Evolutionary conservation across 345 rosid species (phyloP).

Genomic region (Hypericum androsaemum): DNA sequence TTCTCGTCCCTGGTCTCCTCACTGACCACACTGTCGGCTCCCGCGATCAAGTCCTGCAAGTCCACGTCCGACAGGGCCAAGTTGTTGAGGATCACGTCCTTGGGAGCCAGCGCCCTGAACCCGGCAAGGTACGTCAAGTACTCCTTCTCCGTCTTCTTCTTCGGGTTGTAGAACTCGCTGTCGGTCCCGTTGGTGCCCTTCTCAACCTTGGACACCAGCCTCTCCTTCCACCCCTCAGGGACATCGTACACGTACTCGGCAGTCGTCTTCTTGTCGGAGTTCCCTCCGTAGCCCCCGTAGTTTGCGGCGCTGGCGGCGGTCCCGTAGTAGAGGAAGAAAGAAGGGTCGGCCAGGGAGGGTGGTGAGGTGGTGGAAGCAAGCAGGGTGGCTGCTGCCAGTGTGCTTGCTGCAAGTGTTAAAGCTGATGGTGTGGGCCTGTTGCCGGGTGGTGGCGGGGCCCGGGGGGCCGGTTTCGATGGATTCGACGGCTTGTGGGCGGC

Average conservation of each 20-base stretch:
- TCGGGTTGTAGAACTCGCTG: constrained; percentile 83
- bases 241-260: constrained; percentile 90
- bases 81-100: constrained; percentile 65
- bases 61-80: constrained; percentile 75
- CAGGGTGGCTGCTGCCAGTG: constrained; percentile 41
- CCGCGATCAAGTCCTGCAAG: constrained; percentile 67
- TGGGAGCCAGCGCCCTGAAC: constrained; percentile 64
- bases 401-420: constrained; percentile 29
- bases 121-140: constrained; percentile 79
- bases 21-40: constrained; percentile 55
- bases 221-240: constrained; percentile 88
- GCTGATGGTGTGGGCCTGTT: constrained; percentile 7
- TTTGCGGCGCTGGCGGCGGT: constrained; percentile 95
- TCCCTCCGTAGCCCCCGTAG: constrained; percentile 86
- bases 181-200: constrained; percentile 91
- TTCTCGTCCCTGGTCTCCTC: constrained; percentile 53
- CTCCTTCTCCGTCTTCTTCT: constrained; percentile 73
- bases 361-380: constrained; percentile 23
- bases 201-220: constrained; percentile 82
- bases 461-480: constrained; percentile 11
- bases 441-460: constrained; percentile 9
- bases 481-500: constrained; percentile 14
- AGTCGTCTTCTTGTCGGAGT: constrained; percentile 71
- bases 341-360: constrained; percentile 42
- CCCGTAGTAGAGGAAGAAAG: constrained; percentile 69